These are phyloP conservation scores for Stephania cephalantha DNA, from an alignment of 164 flowering plant genomes.

Conservation along the genomic window DNA sequence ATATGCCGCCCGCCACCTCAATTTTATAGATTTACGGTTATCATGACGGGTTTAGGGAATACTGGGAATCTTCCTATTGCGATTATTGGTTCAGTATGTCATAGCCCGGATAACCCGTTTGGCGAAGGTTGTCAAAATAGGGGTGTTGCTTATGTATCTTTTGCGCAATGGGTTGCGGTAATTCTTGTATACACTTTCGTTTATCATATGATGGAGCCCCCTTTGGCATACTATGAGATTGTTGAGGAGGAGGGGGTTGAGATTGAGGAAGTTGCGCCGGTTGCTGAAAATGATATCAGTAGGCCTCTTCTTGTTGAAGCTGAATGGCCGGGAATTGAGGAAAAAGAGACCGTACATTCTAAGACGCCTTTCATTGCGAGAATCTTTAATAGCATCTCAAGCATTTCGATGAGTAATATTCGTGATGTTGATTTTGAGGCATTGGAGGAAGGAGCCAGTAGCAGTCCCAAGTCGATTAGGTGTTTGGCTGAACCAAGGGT, in stretches of 20 bases:
- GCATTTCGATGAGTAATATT: constrained; percentile 33
- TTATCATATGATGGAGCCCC: constrained; percentile 98
- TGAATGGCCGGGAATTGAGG: constrained; percentile 93
- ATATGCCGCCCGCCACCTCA: constrained; percentile 80
- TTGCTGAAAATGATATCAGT: constrained; percentile 28
- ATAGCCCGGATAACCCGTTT: constrained; percentile 48
- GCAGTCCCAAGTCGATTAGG: constrained; percentile 46
- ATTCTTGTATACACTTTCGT: constrained; percentile 78
- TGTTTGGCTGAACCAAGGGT: constrained; percentile 77
- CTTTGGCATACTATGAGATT: constrained; percentile 64
- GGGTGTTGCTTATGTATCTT: constrained; percentile 82
- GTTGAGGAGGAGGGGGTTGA: constrained; percentile 40
- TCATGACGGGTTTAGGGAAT: constrained; percentile 83
- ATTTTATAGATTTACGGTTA: constrained; percentile 56
- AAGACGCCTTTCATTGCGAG: constrained; percentile 80
- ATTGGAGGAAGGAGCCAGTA: constrained; percentile 22
- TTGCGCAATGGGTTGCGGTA: constrained; percentile 87
- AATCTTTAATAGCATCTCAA: constrained; percentile 47
- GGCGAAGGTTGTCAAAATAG: constrained; percentile 54
- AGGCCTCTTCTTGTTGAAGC: constrained; percentile 78
- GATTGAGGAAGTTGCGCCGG: constrained; percentile 27
- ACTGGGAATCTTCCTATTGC: constrained; percentile 81
- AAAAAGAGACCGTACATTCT: constrained; percentile 71
- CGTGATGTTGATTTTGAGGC: constrained; percentile 55
- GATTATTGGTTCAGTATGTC: constrained; percentile 74